Conservation (phyloP, 2,329 filamentous ascomycete species). For the Bipolaris bicolor region DNA sequence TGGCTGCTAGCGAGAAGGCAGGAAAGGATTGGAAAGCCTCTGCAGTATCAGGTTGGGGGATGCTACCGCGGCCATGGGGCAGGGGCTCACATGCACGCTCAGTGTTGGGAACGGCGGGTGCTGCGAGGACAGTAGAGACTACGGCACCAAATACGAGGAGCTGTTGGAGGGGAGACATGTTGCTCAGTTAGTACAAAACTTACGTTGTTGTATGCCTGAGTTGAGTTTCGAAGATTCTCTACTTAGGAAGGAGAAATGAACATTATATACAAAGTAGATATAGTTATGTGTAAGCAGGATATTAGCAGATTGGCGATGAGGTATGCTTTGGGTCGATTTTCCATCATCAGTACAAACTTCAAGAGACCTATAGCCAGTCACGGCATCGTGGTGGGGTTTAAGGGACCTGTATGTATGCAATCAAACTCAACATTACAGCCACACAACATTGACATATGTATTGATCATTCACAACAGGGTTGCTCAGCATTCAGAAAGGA, state of each 20-base stretch:
- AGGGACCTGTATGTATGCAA: background rate
- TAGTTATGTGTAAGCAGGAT: too few relatives aligned
- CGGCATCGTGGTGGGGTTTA: background rate
- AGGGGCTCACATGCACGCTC: constrained; percentile 1
- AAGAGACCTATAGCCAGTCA: background rate
- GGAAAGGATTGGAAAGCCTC: constrained; percentile 18
- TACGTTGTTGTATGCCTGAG: background rate
- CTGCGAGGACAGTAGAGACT: background rate
- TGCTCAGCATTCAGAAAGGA: too few relatives aligned
- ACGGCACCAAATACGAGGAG: background rate
- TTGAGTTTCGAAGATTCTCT: background rate
- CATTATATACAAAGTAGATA: background rate
- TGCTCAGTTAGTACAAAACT: background rate
- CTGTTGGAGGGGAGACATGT: background rate
- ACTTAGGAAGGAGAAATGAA: background rate
- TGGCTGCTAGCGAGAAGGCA: constrained; percentile 17
- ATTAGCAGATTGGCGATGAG: background rate
- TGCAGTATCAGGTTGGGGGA: constrained; percentile 17
- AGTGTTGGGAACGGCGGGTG: background rate
- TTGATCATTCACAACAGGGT: too few relatives aligned
- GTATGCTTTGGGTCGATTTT: too few relatives aligned
- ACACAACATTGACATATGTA: background rate
- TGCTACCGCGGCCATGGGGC: constrained; percentile 5
- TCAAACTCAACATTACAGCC: background rate
- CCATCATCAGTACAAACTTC: too few relatives aligned